Conservation (phyloP, 2,329 filamentous ascomycete genomes). For the Pleomassaria siparia region DNA sequence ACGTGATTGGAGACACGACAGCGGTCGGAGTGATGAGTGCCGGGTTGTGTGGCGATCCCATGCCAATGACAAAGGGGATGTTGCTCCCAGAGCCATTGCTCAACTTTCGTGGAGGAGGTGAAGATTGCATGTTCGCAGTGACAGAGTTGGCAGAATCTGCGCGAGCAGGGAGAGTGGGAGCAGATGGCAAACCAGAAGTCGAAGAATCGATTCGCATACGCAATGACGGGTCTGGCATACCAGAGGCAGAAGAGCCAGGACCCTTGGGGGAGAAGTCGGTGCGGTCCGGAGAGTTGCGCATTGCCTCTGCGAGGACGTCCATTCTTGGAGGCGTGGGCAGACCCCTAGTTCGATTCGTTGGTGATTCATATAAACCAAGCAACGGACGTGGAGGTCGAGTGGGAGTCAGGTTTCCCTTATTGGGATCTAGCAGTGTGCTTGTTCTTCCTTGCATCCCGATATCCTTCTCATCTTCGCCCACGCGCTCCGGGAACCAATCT, state of each 20-base stretch:
- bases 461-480: slow-evolving; percentile 1
- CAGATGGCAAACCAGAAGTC: slow-evolving; percentile 5
- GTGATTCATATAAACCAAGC: slow-evolving; percentile 24
- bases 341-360: slow-evolving; percentile 1
- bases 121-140: slow-evolving; percentile 7
- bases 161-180: slow-evolving; percentile 10
- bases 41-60: slow-evolving; percentile 35
- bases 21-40: slow-evolving; percentile 24
- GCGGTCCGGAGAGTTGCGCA: slow-evolving; percentile 18
- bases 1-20: slow-evolving; percentile 17
- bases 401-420: slow-evolving; percentile 20
- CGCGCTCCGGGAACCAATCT: slow-evolving; percentile 8
- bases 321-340: slow-evolving; percentile 15
- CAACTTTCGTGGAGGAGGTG: slow-evolving; percentile 14
- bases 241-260: slow-evolving; percentile 1
- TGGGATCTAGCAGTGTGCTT: slow-evolving; percentile 15
- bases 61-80: slow-evolving; percentile 32
- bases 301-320: slow-evolving; percentile 27
- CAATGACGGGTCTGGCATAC: not conserved
- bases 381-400: slow-evolving; percentile 27
- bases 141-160: slow-evolving; percentile 18
- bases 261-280: not conserved
- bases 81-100: slow-evolving; percentile 22
- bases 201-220: slow-evolving; percentile 5
- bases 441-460: slow-evolving; percentile 14